A percentile compares a stretch with the other conserved stretches of the same genome.
phyloP scores from a whole-genome alignment of 1,139 yeast genomes.

The Kodamaea sp. region DNA sequence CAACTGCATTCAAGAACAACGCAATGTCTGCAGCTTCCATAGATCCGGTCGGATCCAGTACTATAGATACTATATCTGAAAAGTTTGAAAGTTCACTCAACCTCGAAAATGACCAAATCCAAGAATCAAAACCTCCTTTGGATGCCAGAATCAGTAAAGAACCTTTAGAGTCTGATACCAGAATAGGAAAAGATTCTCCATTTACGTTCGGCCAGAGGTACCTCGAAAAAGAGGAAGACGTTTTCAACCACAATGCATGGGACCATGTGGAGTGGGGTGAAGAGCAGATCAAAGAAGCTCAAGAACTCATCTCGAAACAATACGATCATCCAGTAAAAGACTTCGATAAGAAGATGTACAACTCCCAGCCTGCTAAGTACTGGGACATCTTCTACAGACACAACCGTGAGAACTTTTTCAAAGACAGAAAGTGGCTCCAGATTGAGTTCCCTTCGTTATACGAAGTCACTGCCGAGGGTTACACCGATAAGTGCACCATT shows the following conservation, averaged over 20 bases:
- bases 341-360: slow-evolving; percentile 76
- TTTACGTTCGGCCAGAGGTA: slow-evolving; percentile 89
- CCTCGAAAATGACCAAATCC: not conserved
- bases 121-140: slow-evolving; percentile 32
- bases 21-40: too few relatives aligned
- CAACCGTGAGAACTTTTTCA: slow-evolving; percentile 90
- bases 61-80: not conserved
- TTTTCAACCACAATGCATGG: slow-evolving; percentile 95
- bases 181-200: slow-evolving; percentile 85
- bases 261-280: slow-evolving; percentile 98
- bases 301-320: slow-evolving; percentile 73
- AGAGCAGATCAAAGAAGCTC: slow-evolving; percentile 77
- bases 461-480: slow-evolving; percentile 68
- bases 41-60: too few relatives aligned
- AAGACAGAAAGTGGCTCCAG: slow-evolving; percentile 94
- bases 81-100: not conserved
- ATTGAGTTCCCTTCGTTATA: slow-evolving; percentile 89
- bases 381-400: slow-evolving; percentile 95
- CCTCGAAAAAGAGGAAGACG: slow-evolving; percentile 71
- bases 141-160: slow-evolving; percentile 77
- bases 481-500: slow-evolving; percentile 67
- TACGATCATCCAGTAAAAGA: slow-evolving; percentile 81
- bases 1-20: too few relatives aligned
- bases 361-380: slow-evolving; percentile 84
- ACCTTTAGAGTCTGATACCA: slow-evolving; percentile 67